Evolutionary conservation across 2,329 filamentous ascomycete species (phyloP).

Genomic region (Shiraia bambusicola): DNA sequence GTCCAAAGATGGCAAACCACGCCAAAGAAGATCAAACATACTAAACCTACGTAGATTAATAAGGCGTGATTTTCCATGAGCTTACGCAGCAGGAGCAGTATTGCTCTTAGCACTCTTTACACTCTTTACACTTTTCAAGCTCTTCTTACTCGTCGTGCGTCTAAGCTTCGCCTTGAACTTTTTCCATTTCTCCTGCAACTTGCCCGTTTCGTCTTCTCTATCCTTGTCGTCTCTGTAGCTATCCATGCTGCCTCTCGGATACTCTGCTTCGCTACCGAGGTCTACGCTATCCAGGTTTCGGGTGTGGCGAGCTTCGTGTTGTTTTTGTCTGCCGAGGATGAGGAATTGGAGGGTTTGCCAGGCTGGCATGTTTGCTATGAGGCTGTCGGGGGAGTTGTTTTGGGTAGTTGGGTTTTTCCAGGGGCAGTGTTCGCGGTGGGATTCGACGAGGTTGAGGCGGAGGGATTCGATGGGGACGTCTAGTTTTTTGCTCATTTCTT

Average conservation of each 20-base stretch:
- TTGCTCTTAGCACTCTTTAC: slow-evolving; percentile 36
- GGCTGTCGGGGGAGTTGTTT: slow-evolving; percentile 31
- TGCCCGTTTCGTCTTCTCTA: slow-evolving; percentile 13
- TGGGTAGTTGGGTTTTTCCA: slow-evolving; percentile 44
- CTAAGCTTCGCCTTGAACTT: slow-evolving; percentile 40
- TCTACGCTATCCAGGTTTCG: slow-evolving; percentile 28
- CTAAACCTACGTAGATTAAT: no score
- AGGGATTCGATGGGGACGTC: slow-evolving; percentile 31
- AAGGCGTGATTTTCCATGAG: no score
- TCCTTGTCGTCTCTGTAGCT: slow-evolving; percentile 17
- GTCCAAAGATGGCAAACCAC: no score
- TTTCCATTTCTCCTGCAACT: slow-evolving; percentile 37
- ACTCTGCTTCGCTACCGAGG: slow-evolving; percentile 23
- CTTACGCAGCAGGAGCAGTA: no score
- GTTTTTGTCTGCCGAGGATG: slow-evolving; percentile 24
- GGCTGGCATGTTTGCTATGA: slow-evolving; percentile 35
- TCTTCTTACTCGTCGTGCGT: slow-evolving; percentile 38
- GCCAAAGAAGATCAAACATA: no score
- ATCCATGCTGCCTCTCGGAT: slow-evolving; percentile 23
- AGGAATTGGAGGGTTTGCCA: slow-evolving; percentile 42
- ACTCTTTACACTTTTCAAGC: slow-evolving; percentile 36
- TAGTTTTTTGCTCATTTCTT: slow-evolving; percentile 39
- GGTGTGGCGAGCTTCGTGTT: slow-evolving; percentile 5
- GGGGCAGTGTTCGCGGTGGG: slow-evolving; percentile 45
- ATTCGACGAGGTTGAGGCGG: slow-evolving; percentile 40